Conservation (phyloP, 192 early-diverging fungal genomes). For the Mortierella hygrophila region DNA sequence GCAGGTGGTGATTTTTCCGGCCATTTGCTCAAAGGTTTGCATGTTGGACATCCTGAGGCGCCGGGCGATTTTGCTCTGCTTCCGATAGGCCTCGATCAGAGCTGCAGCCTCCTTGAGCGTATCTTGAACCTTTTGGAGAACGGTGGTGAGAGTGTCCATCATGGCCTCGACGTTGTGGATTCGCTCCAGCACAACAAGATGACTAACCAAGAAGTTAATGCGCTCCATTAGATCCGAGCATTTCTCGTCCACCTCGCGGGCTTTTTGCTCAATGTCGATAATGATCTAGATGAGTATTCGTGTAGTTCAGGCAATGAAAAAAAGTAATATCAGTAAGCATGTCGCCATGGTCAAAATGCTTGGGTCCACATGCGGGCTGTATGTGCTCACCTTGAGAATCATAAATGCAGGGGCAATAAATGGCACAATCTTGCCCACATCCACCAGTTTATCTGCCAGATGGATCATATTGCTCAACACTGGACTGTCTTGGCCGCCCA, state of each 20-base stretch:
- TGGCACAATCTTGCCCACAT: constrained; percentile 47
- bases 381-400: constrained; percentile 47
- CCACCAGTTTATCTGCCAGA: constrained; percentile 36
- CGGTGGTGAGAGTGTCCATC: constrained; percentile 35
- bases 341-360: background rate
- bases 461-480: constrained; percentile 34
- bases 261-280: constrained; percentile 60
- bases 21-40: constrained; percentile 54
- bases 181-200: constrained; percentile 54
- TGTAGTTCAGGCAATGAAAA: background rate
- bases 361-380: background rate
- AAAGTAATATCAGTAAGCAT: background rate
- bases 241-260: constrained; percentile 59
- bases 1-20: constrained; percentile 42
- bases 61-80: constrained; percentile 57
- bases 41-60: constrained; percentile 61
- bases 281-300: constrained; percentile 38
- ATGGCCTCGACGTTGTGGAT: constrained; percentile 18
- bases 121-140: constrained; percentile 49
- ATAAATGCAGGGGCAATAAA: constrained; percentile 61
- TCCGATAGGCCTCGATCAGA: constrained; percentile 59
- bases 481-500: constrained; percentile 7
- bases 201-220: constrained; percentile 62
- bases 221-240: constrained; percentile 62
- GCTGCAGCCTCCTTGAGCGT: constrained; percentile 53